These are phyloP conservation scores for Trichoderma semiorbis DNA, from an alignment of 2,329 filamentous ascomycete genomes.

Conservation along the genomic window DNA sequence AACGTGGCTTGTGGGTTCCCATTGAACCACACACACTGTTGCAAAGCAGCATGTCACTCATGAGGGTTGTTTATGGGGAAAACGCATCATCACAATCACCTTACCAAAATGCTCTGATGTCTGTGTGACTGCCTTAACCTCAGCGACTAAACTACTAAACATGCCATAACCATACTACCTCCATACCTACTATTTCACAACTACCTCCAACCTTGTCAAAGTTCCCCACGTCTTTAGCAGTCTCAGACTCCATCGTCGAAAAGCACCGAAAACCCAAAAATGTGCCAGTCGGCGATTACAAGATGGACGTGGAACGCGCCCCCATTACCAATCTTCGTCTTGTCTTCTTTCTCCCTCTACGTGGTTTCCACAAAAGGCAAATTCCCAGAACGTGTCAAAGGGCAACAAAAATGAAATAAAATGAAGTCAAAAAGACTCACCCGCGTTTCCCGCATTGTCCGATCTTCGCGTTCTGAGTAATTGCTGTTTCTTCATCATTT, in stretches of 20 bases:
- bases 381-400: too few species aligned
- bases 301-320: not conserved
- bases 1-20: slow-evolving; percentile 10
- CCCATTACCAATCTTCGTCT: not conserved
- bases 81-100: not conserved
- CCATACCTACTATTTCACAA: not conserved
- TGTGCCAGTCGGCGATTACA: not conserved
- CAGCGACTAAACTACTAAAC: too few species aligned
- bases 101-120: not conserved
- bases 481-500: not conserved
- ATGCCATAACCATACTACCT: too few species aligned
- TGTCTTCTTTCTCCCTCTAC: not conserved
- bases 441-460: not conserved
- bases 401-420: not conserved
- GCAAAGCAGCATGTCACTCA: slow-evolving; percentile 1
- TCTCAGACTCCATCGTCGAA: not conserved
- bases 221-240: not conserved
- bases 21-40: not conserved
- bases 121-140: not conserved
- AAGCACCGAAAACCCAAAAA: not conserved
- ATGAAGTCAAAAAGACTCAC: not conserved
- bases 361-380: not conserved
- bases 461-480: not conserved
- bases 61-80: not conserved
- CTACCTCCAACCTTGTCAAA: not conserved